Conservation (phyloP, 805 yeast species). For the Dipodascopsis uninucleata region DNA sequence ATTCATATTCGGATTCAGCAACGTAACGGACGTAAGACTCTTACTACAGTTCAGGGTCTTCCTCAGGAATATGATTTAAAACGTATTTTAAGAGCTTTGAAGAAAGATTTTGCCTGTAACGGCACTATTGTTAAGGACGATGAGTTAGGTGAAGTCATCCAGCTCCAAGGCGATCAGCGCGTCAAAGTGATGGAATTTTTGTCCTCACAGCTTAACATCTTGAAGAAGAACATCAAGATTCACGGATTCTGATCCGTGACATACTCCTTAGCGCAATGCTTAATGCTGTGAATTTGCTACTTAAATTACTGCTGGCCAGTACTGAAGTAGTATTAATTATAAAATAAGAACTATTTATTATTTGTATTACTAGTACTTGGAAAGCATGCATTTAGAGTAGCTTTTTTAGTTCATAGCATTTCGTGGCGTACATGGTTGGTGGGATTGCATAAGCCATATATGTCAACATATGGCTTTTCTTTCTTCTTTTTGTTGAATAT, state of each 20-base stretch:
- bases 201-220: conserved; percentile 78
- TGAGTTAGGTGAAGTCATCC: conserved; percentile 94
- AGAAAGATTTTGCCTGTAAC: conserved; percentile 98
- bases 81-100: conserved; percentile 86
- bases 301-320: too few species aligned
- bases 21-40: conserved; percentile 98
- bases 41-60: conserved; percentile 97
- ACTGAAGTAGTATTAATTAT: too few species aligned
- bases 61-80: conserved; percentile 93
- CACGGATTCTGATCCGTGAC: conserved; percentile 94
- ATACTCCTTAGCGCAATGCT: too few species aligned
- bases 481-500: too few species aligned
- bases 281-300: too few species aligned
- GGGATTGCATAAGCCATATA: too few species aligned
- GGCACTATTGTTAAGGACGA: conserved; percentile 97
- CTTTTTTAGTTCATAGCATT: too few species aligned
- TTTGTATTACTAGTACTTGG: too few species aligned
- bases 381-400: too few species aligned
- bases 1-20: conserved; percentile 96
- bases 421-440: too few species aligned
- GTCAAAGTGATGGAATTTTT: conserved; percentile 91
- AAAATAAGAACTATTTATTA: too few species aligned
- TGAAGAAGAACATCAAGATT: conserved; percentile 94
- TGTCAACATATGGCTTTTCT: too few species aligned
- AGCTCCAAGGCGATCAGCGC: conserved; percentile 98